Conservation (phyloP, 1,139 yeast species). For the Zygosaccharomyces sapae region DNA sequence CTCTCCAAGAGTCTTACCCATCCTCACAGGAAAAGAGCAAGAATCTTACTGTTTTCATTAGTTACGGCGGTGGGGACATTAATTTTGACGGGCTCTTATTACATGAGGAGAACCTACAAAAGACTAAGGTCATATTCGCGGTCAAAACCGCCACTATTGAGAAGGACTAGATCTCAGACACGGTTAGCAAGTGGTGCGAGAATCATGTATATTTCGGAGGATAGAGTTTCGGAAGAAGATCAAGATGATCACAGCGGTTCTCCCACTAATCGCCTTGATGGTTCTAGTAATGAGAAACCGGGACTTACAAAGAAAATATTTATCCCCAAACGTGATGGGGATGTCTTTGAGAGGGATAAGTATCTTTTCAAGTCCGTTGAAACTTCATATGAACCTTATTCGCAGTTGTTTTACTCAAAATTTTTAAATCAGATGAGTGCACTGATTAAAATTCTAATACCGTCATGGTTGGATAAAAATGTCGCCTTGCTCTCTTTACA, state of each 20-base stretch:
- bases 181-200: constrained; percentile 52
- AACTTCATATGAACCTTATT: constrained; percentile 31
- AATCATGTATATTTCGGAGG: constrained; percentile 49
- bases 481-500: constrained; percentile 65
- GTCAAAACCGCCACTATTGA: constrained; percentile 15
- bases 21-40: constrained; percentile 27
- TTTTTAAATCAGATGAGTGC: constrained; percentile 71
- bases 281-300: constrained; percentile 25
- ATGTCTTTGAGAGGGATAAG: constrained; percentile 39
- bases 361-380: constrained; percentile 39
- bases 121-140: constrained; percentile 1
- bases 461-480: constrained; percentile 65
- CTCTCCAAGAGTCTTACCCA: constrained; percentile 20
- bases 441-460: constrained; percentile 78
- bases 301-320: constrained; percentile 36
- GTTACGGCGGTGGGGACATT: constrained; percentile 14
- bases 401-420: constrained; percentile 53
- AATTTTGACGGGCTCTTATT: constrained; percentile 12
- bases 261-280: background rate
- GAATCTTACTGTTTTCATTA: constrained; percentile 21
- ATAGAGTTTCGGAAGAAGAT: constrained; percentile 12
- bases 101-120: background rate
- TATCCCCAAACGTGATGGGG: constrained; percentile 40
- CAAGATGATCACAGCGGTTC: constrained; percentile 3
- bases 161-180: constrained; percentile 32